Base-by-base conservation (phyloP, 768 basidiomycete genomes). In the Tremella fuciformis region DNA sequence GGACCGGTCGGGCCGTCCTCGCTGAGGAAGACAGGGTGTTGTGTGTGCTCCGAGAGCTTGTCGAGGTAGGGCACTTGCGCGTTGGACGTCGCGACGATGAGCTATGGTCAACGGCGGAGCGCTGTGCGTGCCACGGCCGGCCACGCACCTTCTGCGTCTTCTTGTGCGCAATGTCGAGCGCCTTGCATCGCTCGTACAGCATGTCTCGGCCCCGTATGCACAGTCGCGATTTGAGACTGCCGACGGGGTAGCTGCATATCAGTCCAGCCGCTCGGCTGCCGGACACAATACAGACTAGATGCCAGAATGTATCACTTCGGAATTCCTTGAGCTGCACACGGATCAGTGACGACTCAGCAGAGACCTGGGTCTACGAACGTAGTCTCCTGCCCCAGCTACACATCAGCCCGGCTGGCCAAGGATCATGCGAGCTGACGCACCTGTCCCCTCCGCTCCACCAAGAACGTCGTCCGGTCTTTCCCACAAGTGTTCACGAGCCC, bases 271-370 rank as follows among this genome's bases (percentile, higher is more conserved):
- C 22, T 18, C 22, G 22, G 40, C 18, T 24, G 9, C 37, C 50
- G 19, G 38, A 16, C 13, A 18, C 18, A 25, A 47, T 7, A 39
- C 54, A 50, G 19, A 60, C 63, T 69, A 68, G 16, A 65, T 62
- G 39, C 68, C 91, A 60, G 89, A 86, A 78, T 97, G 93, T 24
- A 97, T 88, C 21, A 98, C 93, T 71, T 96, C 93, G 0, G 91
- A 93, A 74, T 94, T 96, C 15, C 93, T 34, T 11, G 84, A 40
- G 89, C 91, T 74, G 91, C 92, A 54, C 18, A 38, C n/a, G 40
- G 18, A 25, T 41, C 44, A 50, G 44, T 39, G 54, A 22, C 46
- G n/a, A 41, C n/a, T n/a, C n/a, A n/a, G n/a, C n/a, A n/a, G n/a
- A n/a, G n/a, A n/a, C n/a, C n/a, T n/a, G n/a, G n/a, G n/a, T n/a